Percentiles rank a stretch among this genome's conserved stretches.
Evolutionary conservation across 2,329 filamentous ascomycete genomes (phyloP).

Genomic region (Nemania bipapillata): DNA sequence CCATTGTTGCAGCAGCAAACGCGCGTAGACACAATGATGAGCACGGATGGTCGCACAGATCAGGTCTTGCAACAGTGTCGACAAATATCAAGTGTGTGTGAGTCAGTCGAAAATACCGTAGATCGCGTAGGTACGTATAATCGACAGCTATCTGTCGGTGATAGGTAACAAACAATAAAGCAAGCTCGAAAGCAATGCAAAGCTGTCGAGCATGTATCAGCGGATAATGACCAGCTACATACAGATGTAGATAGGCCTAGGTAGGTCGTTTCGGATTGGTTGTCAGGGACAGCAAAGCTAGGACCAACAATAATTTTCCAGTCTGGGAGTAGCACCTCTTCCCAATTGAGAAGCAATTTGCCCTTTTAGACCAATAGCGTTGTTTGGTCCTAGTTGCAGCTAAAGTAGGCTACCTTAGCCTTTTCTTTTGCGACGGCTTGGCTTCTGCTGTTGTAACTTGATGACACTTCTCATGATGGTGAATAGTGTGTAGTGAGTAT

Average conservation of each 20-base stretch:
- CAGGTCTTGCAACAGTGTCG: neutral
- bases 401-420: constrained; percentile 6
- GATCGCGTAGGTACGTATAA: neutral
- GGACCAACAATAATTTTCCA: constrained; percentile 49
- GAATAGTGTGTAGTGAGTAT: no score
- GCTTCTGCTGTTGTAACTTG: constrained; percentile 35
- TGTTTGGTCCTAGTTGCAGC: neutral
- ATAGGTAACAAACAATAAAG: constrained; percentile 8
- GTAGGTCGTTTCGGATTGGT: constrained; percentile 23
- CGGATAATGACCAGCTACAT: no score
- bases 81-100: neutral
- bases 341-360: constrained; percentile 28
- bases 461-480: constrained; percentile 44
- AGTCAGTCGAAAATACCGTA: neutral
- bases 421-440: constrained; percentile 42
- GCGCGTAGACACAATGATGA: constrained; percentile 31
- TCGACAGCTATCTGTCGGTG: neutral
- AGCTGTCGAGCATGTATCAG: no score
- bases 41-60: constrained; percentile 17
- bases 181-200: neutral
- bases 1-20: constrained; percentile 56
- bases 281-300: constrained; percentile 47
- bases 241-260: neutral
- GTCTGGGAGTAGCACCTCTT: constrained; percentile 43
- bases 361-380: constrained; percentile 24